Evolutionary conservation across 1,284 basidiomycete species (phyloP).

Genomic region (Boletellus deceptivus): DNA sequence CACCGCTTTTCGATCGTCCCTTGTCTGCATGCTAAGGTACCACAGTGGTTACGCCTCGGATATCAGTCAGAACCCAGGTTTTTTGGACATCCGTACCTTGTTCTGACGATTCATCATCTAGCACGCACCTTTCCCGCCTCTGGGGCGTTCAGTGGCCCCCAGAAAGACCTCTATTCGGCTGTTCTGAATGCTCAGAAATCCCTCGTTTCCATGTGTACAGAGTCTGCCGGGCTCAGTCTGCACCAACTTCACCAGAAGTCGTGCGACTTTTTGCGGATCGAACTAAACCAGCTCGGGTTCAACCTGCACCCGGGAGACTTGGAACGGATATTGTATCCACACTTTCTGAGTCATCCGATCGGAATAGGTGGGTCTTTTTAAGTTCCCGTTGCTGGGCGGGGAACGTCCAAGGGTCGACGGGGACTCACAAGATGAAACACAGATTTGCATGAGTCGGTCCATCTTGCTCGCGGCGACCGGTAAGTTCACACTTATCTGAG

Average conservation of each 20-base stretch:
- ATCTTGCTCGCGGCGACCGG: slow-evolving; percentile 46
- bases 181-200: slow-evolving; percentile 77
- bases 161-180: slow-evolving; percentile 86
- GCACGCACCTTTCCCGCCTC: slow-evolving; percentile 89
- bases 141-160: slow-evolving; percentile 77
- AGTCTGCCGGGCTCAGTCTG: slow-evolving; percentile 54
- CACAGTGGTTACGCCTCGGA: slow-evolving; percentile 90
- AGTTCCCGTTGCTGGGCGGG: not conserved
- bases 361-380: slow-evolving; percentile 61
- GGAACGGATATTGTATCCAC: slow-evolving; percentile 80
- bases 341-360: slow-evolving; percentile 84
- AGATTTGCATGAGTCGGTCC: slow-evolving; percentile 79
- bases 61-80: slow-evolving; percentile 64
- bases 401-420: slow-evolving; percentile 11
- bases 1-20: slow-evolving; percentile 1
- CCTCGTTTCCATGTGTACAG: slow-evolving; percentile 62
- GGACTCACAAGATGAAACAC: slow-evolving; percentile 18
- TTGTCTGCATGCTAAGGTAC: slow-evolving; percentile 6
- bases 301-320: slow-evolving; percentile 62
- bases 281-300: slow-evolving; percentile 85
- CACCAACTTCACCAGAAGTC: slow-evolving; percentile 81
- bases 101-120: slow-evolving; percentile 28
- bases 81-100: slow-evolving; percentile 1
- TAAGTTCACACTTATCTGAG: slow-evolving; percentile 27
- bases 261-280: slow-evolving; percentile 66